These are phyloP conservation scores for Picea mariana DNA, from an alignment of 83 land plant genomes.

Conservation along the genomic window DNA sequence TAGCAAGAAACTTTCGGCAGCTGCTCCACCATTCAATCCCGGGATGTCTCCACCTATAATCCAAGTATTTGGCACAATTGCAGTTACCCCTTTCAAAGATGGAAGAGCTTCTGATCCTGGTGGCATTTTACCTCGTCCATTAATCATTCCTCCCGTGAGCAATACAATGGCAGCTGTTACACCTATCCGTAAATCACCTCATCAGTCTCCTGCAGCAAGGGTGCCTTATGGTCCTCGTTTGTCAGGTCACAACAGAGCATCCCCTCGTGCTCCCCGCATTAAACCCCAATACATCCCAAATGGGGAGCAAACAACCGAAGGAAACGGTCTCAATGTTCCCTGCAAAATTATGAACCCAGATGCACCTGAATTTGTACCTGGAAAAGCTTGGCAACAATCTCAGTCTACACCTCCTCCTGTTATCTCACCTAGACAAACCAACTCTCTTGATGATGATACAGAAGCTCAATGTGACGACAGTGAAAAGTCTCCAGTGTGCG, in stretches of 20 bases:
- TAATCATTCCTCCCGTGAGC: conserved; percentile 38
- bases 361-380: conserved; percentile 72
- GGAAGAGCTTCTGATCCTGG: conserved; percentile 40
- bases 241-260: conserved; percentile 43
- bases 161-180: conserved; percentile 37
- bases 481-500: not conserved
- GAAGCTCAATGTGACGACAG: not conserved
- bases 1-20: conserved; percentile 60
- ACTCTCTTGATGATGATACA: conserved; percentile 6
- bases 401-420: not conserved
- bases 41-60: conserved; percentile 36
- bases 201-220: conserved; percentile 18
- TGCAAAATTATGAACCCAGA: conserved; percentile 65
- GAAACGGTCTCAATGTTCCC: conserved; percentile 27
- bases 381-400: too few species aligned
- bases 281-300: conserved; percentile 29
- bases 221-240: conserved; percentile 76
- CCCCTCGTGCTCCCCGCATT: conserved; percentile 39
- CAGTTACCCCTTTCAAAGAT: conserved; percentile 45
- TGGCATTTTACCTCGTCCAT: conserved; percentile 64
- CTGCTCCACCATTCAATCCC: conserved; percentile 72
- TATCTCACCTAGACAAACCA: not conserved
- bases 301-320: conserved; percentile 22
- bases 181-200: conserved; percentile 51
- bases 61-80: conserved; percentile 42